Evolutionary conservation across 495 filamentous ascomycete genomes (phyloP).

Genomic region (Penicillium lagena): DNA sequence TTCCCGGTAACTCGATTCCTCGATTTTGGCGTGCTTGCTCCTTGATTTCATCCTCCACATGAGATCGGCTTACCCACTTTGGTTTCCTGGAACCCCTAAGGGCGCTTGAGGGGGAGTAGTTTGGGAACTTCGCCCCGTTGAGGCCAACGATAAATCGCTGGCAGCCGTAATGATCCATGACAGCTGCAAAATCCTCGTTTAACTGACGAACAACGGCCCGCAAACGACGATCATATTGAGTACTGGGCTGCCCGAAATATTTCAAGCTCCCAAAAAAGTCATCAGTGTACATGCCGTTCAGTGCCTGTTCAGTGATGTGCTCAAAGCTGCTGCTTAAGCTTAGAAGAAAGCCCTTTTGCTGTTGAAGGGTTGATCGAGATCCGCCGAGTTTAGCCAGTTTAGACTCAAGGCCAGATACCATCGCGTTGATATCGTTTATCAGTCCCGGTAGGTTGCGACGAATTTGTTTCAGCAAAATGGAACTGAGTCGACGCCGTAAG

Average conservation of each 20-base stretch:
- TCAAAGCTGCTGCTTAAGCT: conserved; percentile 47
- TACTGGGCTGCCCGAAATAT: too few relatives aligned
- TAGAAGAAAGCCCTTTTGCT: conserved; percentile 51
- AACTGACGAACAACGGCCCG: conserved; percentile 56
- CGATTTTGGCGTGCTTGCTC: conserved; percentile 14
- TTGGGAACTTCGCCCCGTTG: too few relatives aligned
- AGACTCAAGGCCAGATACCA: conserved; percentile 8
- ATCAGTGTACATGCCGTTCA: conserved; percentile 50
- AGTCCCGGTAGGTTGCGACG: conserved; percentile 29
- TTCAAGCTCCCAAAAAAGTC: conserved; percentile 57
- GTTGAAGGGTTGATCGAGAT: conserved; percentile 33
- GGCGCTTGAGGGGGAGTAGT: conserved; percentile 15
- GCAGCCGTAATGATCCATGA: too few relatives aligned
- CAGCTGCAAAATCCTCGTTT: too few relatives aligned
- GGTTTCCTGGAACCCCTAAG: conserved; percentile 10
- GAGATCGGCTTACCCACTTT: neutral
- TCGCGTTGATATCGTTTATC: conserved; percentile 21
- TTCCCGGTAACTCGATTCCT: conserved; percentile 41
- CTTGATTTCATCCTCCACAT: conserved; percentile 12
- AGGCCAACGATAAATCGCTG: too few relatives aligned
- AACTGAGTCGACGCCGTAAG: conserved; percentile 33
- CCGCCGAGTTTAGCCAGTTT: conserved; percentile 42
- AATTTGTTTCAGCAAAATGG: conserved; percentile 34
- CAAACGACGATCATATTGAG: conserved; percentile 38
- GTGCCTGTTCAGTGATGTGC: conserved; percentile 39